Evolutionary conservation across 2,329 filamentous ascomycete species (phyloP), one percentile per base, ranked within the genome.

Genomic region (Chaetomium globosum): DNA sequence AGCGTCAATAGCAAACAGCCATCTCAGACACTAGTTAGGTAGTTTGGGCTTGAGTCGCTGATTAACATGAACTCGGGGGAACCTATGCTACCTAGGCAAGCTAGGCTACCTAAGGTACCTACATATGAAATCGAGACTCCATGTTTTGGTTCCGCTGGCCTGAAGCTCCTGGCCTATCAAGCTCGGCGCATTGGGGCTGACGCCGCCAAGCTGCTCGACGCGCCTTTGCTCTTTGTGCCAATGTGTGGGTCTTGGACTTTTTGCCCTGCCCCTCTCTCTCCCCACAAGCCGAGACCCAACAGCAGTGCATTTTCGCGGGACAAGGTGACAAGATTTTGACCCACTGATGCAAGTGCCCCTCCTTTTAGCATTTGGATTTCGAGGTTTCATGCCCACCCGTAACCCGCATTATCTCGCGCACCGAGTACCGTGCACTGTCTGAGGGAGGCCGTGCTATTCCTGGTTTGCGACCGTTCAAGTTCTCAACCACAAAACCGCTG

Each of bases 261-360:
- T 68, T 71, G 69, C 71, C 69, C 70, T 72, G 70, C 70, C 70
- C 70, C 71, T 71, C 70, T 69, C 71, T 71, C 70, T 70, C 67
- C 65, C 70, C 64, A 69, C 64, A 68, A 68, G 33, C 65, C 33
- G 52, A 33, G 13, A 30, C 39, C 57, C 39, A 59, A 55, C 23
- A 43, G 36, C 51, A 39, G 61, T 59, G 46, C 69, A 67, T 67
- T 70, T 70, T 69, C 65, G 62, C 52, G 59, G 63, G 65, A 55
- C 55, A 51, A 54, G 56, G 28, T 65, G 65, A 55, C 55, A 51
- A 54, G 56, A 33, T 65, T 66, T 64, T 36, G 68, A 68, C 69
- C 70, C 69, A 70, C 67, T 12, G n/a, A 30, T 60, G n/a, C 33
- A 61, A 55, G 64, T 68, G 68, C 71, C 69, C 69, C 70, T 71